Conservation (phyloP, 306 rosid genomes). For the Adenanthera pavonina region DNA sequence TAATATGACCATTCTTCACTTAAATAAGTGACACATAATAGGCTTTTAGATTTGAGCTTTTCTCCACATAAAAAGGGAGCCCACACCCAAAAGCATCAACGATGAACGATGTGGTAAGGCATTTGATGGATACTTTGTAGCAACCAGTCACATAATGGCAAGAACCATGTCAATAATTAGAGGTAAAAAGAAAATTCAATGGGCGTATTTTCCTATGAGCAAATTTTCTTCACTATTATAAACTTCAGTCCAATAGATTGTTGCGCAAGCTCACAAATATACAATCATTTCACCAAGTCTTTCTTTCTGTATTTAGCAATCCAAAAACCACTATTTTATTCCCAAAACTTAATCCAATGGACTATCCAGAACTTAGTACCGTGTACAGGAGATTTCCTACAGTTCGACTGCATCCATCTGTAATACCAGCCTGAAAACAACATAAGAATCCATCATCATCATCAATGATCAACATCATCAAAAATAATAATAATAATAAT, state of each 20-base stretch:
- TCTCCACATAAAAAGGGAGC: too few relatives aligned
- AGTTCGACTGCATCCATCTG: slow-evolving; percentile 72
- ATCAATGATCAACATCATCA: too few relatives aligned
- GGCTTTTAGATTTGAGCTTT: too few relatives aligned
- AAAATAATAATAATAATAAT: not conserved
- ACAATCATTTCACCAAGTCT: not conserved
- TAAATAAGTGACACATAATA: too few relatives aligned
- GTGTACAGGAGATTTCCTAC: slow-evolving; percentile 89
- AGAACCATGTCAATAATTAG: not conserved
- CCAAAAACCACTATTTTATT: not conserved
- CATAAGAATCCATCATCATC: not conserved
- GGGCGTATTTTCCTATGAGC: not conserved
- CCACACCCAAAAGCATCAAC: slow-evolving; percentile 18
- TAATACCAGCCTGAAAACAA: slow-evolving; percentile 68
- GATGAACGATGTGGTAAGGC: slow-evolving; percentile 61
- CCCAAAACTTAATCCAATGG: not conserved
- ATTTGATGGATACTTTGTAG: slow-evolving; percentile 66
- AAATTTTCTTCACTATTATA: not conserved
- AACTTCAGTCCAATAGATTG: not conserved
- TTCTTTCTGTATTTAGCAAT: not conserved
- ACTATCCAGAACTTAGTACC: slow-evolving; percentile 43
- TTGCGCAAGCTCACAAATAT: not conserved
- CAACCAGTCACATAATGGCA: slow-evolving; percentile 50
- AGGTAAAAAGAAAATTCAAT: not conserved
- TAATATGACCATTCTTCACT: too few relatives aligned